phyloP scores from a whole-genome alignment of 75 land plant species.

The Pseudotsuga menziesii region DNA sequence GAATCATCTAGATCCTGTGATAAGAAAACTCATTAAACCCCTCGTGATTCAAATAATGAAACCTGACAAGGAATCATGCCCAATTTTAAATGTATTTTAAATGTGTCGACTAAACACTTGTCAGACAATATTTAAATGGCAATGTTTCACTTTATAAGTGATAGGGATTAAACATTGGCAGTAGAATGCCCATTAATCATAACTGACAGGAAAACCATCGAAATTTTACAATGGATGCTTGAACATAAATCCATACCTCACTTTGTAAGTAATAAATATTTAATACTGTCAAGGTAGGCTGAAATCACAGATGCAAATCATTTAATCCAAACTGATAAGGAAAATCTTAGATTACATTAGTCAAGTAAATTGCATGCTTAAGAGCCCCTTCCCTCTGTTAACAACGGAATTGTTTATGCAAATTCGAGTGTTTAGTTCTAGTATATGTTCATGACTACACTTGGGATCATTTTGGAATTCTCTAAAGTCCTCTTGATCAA shows the following conservation, averaged over 20 bases:
- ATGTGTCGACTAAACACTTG: neutral
- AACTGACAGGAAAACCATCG: neutral
- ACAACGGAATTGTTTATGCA: too few relatives aligned
- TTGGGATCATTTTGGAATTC: too few relatives aligned
- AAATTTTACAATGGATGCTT: neutral
- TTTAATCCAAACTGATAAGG: neutral
- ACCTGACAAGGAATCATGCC: neutral
- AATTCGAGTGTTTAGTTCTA: too few relatives aligned
- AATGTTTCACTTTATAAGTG: neutral
- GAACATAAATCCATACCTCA: neutral
- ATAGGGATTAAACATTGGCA: neutral
- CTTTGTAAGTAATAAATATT: neutral
- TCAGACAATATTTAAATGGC: neutral
- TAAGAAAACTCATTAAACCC: neutral
- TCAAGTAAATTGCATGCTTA: neutral
- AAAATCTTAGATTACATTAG: neutral
- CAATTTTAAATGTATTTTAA: too few relatives aligned
- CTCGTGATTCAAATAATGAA: neutral
- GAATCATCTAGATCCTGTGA: slow-evolving; percentile 98
- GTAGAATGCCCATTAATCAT: too few relatives aligned
- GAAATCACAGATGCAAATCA: neutral
- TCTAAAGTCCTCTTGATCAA: too few relatives aligned
- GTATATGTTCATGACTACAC: too few relatives aligned
- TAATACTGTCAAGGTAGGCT: neutral
- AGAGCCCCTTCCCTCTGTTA: too few relatives aligned